Percentiles rank a stretch among this genome's conserved stretches.
These are phyloP conservation scores for Linderina pennispora DNA, from an alignment of 192 early-diverging fungal genomes.

Conservation along the genomic window DNA sequence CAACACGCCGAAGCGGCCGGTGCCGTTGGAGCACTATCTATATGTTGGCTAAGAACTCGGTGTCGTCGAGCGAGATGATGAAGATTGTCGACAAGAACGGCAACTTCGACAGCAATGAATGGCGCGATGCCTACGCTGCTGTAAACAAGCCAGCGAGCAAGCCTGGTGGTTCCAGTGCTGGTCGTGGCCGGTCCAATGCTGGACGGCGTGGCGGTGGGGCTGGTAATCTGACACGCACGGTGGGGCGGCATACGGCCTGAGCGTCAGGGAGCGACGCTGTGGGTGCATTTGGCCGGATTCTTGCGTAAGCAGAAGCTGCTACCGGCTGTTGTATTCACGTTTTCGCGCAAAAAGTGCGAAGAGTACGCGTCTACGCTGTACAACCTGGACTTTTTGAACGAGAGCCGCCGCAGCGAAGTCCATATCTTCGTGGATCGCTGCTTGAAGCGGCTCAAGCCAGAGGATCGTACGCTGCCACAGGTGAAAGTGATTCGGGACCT, in stretches of 20 bases:
- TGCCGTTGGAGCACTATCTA: slow-evolving; percentile 92
- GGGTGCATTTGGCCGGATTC: slow-evolving; percentile 69
- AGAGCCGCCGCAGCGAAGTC: slow-evolving; percentile 76
- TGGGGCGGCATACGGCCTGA: slow-evolving; percentile 35
- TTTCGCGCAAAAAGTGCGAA: slow-evolving; percentile 94
- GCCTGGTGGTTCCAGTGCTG: slow-evolving; percentile 23
- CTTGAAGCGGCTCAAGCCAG: slow-evolving; percentile 73
- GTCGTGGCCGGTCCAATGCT: too few relatives aligned
- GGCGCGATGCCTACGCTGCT: slow-evolving; percentile 71
- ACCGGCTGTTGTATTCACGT: slow-evolving; percentile 90
- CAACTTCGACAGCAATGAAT: slow-evolving; percentile 38
- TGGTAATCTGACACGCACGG: too few relatives aligned
- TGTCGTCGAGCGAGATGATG: slow-evolving; percentile 63
- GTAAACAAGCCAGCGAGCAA: slow-evolving; percentile 52
- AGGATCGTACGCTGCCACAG: slow-evolving; percentile 85
- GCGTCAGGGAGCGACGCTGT: slow-evolving; percentile 68
- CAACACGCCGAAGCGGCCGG: slow-evolving; percentile 84
- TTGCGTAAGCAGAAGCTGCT: slow-evolving; percentile 73
- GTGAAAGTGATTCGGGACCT: slow-evolving; percentile 77
- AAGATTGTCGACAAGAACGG: slow-evolving; percentile 81
- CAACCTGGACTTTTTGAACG: slow-evolving; percentile 75
- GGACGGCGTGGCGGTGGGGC: too few relatives aligned
- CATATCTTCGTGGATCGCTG: slow-evolving; percentile 82
- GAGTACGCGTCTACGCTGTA: slow-evolving; percentile 74
- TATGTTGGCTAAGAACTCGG: slow-evolving; percentile 53